These are phyloP conservation scores for Globisporangium takayamanum DNA, from an alignment of 352 stramenopile genomes.

Conservation along the genomic window DNA sequence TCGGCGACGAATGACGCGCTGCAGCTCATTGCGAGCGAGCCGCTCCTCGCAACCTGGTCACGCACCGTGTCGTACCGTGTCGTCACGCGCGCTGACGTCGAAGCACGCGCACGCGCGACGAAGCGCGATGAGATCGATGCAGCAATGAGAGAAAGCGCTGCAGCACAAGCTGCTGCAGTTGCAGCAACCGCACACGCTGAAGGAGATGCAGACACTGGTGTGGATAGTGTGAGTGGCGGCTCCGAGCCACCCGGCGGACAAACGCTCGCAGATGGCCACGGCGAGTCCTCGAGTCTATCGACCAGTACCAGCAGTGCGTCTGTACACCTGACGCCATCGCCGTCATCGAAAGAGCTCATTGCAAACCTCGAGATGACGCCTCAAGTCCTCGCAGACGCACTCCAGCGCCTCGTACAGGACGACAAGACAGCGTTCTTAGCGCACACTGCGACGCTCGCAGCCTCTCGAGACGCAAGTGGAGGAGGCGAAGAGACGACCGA, in stretches of 20 bases:
- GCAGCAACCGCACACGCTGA: background rate
- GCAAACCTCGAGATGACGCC: conserved; percentile 19
- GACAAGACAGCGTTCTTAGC: conserved; percentile 36
- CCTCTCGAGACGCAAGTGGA: background rate
- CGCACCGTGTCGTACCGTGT: conserved; percentile 36
- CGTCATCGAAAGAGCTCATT: background rate
- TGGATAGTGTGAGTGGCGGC: background rate
- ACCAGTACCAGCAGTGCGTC: background rate
- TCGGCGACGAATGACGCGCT: conserved; percentile 24
- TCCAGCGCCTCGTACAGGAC: conserved; percentile 38
- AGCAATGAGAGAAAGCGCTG: background rate
- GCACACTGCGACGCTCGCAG: background rate
- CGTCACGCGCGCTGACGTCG: conserved; percentile 31
- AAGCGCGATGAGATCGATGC: conserved; percentile 10
- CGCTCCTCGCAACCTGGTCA: conserved; percentile 20
- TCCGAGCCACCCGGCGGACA: background rate
- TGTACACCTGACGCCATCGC: background rate
- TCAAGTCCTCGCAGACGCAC: conserved; percentile 30
- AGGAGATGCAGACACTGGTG: background rate
- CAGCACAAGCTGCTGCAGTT: background rate
- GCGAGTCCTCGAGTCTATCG: background rate
- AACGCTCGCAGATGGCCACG: background rate
- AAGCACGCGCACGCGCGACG: conserved; percentile 17
- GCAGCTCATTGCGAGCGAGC: conserved; percentile 17
- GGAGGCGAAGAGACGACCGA: background rate